phyloP scores from a whole-genome alignment of 495 filamentous ascomycete species.

The Aspergillus cristatus region DNA sequence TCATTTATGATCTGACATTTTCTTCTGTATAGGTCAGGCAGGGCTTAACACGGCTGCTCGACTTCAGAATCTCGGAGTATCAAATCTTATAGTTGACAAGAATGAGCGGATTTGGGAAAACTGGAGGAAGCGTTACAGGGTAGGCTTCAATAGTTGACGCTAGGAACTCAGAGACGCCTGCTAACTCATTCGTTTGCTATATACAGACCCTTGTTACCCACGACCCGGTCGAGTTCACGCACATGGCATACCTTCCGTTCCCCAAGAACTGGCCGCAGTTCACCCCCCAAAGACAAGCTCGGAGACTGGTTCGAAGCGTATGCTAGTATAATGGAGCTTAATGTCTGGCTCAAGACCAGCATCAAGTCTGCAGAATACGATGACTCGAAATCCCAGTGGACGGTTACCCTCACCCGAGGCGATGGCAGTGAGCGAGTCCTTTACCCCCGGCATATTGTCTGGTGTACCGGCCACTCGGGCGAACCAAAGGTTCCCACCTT shows the following conservation, averaged over 20 bases:
- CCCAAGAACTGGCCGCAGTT: constrained; percentile 59
- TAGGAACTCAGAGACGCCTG: too few relatives aligned
- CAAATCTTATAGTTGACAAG: constrained; percentile 55
- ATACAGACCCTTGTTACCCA: constrained; percentile 47
- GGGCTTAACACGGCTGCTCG: constrained; percentile 57
- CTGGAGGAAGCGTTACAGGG: constrained; percentile 58
- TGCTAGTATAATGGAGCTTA: constrained; percentile 61
- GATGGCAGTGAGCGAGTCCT: constrained; percentile 31
- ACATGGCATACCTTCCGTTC: constrained; percentile 65
- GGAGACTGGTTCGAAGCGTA: constrained; percentile 72
- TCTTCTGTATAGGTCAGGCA: constrained; percentile 27
- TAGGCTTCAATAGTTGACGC: constrained; percentile 4
- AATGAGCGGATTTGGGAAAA: constrained; percentile 63
- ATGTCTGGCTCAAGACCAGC: constrained; percentile 56
- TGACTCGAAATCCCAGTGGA: constrained; percentile 47
- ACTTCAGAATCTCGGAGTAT: constrained; percentile 58
- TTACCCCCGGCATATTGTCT: constrained; percentile 37
- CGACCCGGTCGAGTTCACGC: constrained; percentile 66
- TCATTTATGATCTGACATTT: not conserved
- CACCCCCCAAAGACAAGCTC: constrained; percentile 69
- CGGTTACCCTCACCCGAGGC: constrained; percentile 42
- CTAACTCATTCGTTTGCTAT: too few relatives aligned
- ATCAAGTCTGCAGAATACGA: constrained; percentile 46
- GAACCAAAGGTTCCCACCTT: constrained; percentile 39
- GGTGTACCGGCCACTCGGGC: constrained; percentile 43